A percentile compares a stretch with the other conserved stretches of the same genome.
These are phyloP conservation scores for Albugo laibachii DNA, from an alignment of 352 stramenopile species.

Conservation along the genomic window DNA sequence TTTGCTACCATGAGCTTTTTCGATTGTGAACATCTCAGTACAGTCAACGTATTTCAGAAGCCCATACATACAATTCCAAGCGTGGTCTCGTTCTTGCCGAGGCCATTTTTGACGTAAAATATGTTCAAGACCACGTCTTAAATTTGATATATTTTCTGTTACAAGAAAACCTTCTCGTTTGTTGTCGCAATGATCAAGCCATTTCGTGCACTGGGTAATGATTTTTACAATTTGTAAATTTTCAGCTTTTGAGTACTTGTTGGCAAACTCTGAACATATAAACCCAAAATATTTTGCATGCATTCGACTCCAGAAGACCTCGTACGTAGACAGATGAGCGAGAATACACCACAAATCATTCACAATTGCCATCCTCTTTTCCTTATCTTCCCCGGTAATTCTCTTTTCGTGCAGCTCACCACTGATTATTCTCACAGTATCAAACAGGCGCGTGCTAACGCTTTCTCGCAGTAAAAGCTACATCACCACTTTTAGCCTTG, in stretches of 20 bases:
- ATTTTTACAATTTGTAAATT: too few species aligned
- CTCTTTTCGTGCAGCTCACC: too few species aligned
- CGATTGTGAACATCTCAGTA: constrained; percentile 32
- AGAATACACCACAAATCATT: constrained; percentile 31
- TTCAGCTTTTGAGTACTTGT: constrained; percentile 18
- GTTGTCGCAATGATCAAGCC: constrained; percentile 23
- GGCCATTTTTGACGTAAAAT: constrained; percentile 55
- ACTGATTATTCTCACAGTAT: constrained; percentile 17
- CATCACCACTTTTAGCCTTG: constrained; percentile 1
- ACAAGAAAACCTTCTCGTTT: too few species aligned
- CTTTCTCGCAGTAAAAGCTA: constrained; percentile 26
- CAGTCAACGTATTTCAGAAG: constrained; percentile 41
- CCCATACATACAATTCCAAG: constrained; percentile 27
- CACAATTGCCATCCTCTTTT: constrained; percentile 9
- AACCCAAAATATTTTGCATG: constrained; percentile 40
- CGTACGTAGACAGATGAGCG: constrained; percentile 12
- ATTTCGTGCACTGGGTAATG: constrained; percentile 20
- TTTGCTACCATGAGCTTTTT: constrained; percentile 43
- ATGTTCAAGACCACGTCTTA: constrained; percentile 31
- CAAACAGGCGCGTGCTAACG: constrained; percentile 22
- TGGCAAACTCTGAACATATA: constrained; percentile 37
- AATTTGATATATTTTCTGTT: constrained; percentile 30
- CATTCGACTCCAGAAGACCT: constrained; percentile 25
- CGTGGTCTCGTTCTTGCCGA: constrained; percentile 46
- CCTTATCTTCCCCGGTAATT: constrained; percentile 7